Percentiles rank a stretch among this genome's conserved stretches.
Conservation (phyloP, 805 yeast species). For the Grigorovia humatica region DNA sequence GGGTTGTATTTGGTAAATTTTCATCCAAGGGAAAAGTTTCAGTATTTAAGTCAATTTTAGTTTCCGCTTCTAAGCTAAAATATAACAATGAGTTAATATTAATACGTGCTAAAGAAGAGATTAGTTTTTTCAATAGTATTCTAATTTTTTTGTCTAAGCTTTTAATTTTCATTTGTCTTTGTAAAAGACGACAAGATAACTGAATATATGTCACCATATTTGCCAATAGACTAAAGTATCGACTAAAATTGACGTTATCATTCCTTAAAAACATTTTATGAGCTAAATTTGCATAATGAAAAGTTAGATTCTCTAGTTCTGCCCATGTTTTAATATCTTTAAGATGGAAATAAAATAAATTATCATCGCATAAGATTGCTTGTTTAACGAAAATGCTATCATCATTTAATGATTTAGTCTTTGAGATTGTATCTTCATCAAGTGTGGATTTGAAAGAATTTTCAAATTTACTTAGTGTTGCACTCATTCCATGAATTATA, state of each 20-base stretch:
- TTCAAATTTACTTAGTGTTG: not conserved
- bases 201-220: slow-evolving; percentile 44
- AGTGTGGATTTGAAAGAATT: not conserved
- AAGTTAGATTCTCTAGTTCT: slow-evolving; percentile 38
- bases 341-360: slow-evolving; percentile 47
- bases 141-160: slow-evolving; percentile 39
- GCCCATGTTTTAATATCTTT: slow-evolving; percentile 55
- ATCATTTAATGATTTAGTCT: slow-evolving; percentile 1
- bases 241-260: slow-evolving; percentile 42
- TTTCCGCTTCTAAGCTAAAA: slow-evolving; percentile 17
- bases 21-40: not conserved
- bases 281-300: slow-evolving; percentile 38
- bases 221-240: slow-evolving; percentile 44
- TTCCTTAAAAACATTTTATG: slow-evolving; percentile 42
- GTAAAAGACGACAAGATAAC: slow-evolving; percentile 43
- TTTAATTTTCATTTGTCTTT: slow-evolving; percentile 39
- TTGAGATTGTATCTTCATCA: not conserved
- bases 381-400: slow-evolving; percentile 6
- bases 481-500: not conserved
- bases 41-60: slow-evolving; percentile 12
- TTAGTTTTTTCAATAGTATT: slow-evolving; percentile 41
- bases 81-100: slow-evolving; percentile 57
- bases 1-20: not conserved
- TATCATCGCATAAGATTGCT: slow-evolving; percentile 27
- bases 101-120: slow-evolving; percentile 48